These are phyloP conservation scores for Babesia microti DNA, from an alignment of 169 alveolate genomes.

Conservation along the genomic window DNA sequence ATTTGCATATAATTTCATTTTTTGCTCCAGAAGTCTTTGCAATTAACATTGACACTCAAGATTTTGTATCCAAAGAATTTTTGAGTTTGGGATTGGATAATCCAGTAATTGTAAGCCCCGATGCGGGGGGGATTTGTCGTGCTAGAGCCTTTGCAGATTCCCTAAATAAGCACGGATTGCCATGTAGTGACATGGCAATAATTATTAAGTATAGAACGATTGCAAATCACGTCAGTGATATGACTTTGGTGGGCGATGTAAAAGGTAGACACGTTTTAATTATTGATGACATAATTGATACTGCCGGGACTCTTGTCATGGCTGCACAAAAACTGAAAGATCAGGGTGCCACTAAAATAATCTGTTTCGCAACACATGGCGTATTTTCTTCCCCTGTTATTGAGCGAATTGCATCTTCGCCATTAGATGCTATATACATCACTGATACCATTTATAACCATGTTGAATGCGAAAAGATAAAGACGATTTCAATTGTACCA, in stretches of 20 bases:
- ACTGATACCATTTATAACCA: conserved; percentile 74
- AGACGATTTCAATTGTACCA: too few species aligned
- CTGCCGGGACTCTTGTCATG: conserved; percentile 94
- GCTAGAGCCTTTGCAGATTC: conserved; percentile 40
- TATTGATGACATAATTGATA: conserved; percentile 94
- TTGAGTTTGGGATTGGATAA: conserved; percentile 67
- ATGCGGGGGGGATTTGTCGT: conserved; percentile 77
- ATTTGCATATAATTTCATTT: conserved; percentile 85
- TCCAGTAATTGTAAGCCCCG: conserved; percentile 89
- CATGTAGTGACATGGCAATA: conserved; percentile 67
- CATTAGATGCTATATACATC: conserved; percentile 76
- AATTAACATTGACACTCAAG: conserved; percentile 78
- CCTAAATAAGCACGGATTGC: conserved; percentile 21
- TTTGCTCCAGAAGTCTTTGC: conserved; percentile 88
- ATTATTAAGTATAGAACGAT: conserved; percentile 66
- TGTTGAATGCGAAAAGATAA: conserved; percentile 2
- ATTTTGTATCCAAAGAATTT: conserved; percentile 30
- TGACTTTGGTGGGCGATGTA: conserved; percentile 88
- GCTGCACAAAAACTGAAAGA: conserved; percentile 83
- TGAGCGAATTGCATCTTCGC: conserved; percentile 69
- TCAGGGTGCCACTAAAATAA: conserved; percentile 85
- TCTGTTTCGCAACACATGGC: conserved; percentile 93
- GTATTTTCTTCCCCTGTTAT: conserved; percentile 80
- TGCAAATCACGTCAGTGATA: conserved; percentile 74
- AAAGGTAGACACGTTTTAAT: conserved; percentile 83